A percentile compares a stretch with the other conserved stretches of the same genome.
phyloP scores from a whole-genome alignment of 345 rosid species.

The Populus alba region DNA sequence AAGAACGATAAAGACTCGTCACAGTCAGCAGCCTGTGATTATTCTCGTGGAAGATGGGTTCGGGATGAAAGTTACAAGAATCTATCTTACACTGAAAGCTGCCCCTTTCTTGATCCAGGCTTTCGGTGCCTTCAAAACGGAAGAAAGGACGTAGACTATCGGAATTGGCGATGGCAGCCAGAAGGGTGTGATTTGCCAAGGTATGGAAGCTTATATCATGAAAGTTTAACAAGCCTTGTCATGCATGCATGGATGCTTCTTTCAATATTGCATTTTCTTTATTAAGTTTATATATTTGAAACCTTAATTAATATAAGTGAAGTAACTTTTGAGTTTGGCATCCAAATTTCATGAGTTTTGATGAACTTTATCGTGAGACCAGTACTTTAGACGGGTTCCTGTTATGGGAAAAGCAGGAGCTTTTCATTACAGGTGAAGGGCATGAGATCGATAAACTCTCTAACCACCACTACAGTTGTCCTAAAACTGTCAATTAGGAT shows the following conservation, averaged over 20 bases:
- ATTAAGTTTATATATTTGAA: background rate
- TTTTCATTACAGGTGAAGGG: background rate
- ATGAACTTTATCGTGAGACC: background rate
- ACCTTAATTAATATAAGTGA: background rate
- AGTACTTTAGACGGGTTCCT: background rate
- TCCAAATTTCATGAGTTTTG: background rate
- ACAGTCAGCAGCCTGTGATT: slow-evolving; percentile 40
- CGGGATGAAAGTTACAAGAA: slow-evolving; percentile 29
- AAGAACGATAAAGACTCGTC: background rate
- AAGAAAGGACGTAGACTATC: slow-evolving; percentile 58
- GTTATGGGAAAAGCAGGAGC: background rate
- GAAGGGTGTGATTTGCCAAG: slow-evolving; percentile 69
- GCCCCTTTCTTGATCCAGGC: slow-evolving; percentile 83
- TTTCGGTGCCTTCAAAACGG: slow-evolving; percentile 65
- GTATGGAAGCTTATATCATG: slow-evolving; percentile 32
- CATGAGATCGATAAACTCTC: background rate
- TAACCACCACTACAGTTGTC: background rate
- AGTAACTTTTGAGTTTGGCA: background rate
- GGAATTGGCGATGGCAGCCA: slow-evolving; percentile 89
- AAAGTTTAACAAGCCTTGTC: background rate
- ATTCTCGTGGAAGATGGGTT: slow-evolving; percentile 69
- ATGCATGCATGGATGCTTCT: background rate
- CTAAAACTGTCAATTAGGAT: background rate
- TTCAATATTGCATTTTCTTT: background rate
- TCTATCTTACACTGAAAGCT: slow-evolving; percentile 48